A percentile compares a stretch with the other conserved stretches of the same genome.
Conservation (phyloP, 2,329 filamentous ascomycete species). For the Fusarium lyarnte region DNA sequence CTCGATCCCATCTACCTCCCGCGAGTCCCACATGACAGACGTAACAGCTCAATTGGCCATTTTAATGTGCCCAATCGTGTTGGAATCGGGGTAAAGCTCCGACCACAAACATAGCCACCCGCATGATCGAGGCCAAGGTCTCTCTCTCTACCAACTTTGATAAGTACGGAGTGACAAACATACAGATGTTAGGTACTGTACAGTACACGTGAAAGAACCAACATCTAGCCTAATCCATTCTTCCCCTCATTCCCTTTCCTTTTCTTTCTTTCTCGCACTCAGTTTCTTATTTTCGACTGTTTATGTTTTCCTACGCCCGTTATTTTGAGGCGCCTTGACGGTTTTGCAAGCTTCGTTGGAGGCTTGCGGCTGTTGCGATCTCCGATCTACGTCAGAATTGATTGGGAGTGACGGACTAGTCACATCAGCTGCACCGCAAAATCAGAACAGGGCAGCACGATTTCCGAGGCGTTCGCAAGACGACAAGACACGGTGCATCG, state of each 20-base stretch:
- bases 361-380: conserved; percentile 6
- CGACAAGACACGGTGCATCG: neutral
- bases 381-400: conserved; percentile 21
- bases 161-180: neutral
- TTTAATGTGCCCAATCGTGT: conserved; percentile 5
- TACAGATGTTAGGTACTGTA: neutral
- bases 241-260: neutral
- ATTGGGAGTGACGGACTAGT: conserved; percentile 2
- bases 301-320: neutral
- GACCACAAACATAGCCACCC: neutral
- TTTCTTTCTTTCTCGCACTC: neutral
- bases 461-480: neutral
- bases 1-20: conserved; percentile 24
- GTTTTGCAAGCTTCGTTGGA: conserved; percentile 16
- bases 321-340: conserved; percentile 10
- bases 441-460: neutral
- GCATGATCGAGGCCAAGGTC: conserved; percentile 4
- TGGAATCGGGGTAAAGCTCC: conserved; percentile 20
- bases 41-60: conserved; percentile 6
- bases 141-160: neutral
- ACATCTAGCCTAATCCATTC: neutral
- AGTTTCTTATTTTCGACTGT: neutral
- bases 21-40: conserved; percentile 14
- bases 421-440: conserved; percentile 6
- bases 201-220: neutral